Base-by-base conservation (phyloP, 2,329 filamentous ascomycete genomes). In the Sporothrix dimorphospora region DNA sequence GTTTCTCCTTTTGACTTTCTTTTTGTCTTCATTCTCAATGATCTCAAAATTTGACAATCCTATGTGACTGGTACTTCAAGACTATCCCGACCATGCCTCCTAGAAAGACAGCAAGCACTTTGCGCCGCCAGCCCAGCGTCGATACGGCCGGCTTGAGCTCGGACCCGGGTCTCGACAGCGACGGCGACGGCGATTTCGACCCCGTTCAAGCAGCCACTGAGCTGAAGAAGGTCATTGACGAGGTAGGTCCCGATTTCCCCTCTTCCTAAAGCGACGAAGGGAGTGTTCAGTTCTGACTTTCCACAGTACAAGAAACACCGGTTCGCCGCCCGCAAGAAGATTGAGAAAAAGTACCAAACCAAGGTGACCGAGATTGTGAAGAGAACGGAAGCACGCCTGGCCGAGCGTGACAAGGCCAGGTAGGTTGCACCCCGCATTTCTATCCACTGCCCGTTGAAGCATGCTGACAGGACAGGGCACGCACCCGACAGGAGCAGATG, bases 241-340 rank as follows among this genome's bases (percentile, higher is more conserved):
- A 21, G 19, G 75, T 76, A 59, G 19, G 71, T 34, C 8, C 34
- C 11, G 1, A 5, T 14, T 30, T 3, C 21, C 3, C 21, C 27
- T 57, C 5, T 55, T 27, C 9, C 9, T n/a, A 19, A n/a, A 42
- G 16, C n/a, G 9, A 4, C 21, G 4, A 34, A 34, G 1, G 45
- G n/a, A 11, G 12, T 27, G 11, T 21, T 19, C 12, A 1, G 12
- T 57, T 6, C 55, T 70, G 19, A 70, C 16, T 6, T 12, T 19
- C 1, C 9, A 7, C 55, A 76, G 75, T 72, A 75, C 73, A 76
- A 76, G 67, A 74, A 75, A 47, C 75, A 71, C 38, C 74, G 75
- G 0, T 72, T 70, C 30, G 71, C 51, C 3, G 49, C 59, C 1
- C 74, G 75, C 53, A 73, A 75, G 55, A 71, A 75, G 47, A 77